phyloP scores from a whole-genome alignment of 331 rosid genomes.

The Quercus lobata region DNA sequence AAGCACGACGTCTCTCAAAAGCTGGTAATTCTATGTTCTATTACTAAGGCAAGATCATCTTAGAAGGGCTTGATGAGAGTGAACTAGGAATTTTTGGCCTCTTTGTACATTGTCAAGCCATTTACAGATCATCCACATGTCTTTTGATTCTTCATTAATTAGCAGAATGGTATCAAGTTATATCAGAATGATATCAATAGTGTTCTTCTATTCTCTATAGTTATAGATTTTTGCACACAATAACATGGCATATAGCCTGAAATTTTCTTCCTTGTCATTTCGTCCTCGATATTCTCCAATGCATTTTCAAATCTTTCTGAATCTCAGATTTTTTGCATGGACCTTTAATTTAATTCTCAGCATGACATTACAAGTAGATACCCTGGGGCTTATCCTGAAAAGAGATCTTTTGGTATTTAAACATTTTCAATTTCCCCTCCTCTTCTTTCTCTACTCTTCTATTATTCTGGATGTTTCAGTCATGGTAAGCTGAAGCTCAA shows the following conservation, averaged over 20 bases:
- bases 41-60: neutral
- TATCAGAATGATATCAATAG: neutral
- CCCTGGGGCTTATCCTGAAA: neutral
- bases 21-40: slow-evolving; percentile 45
- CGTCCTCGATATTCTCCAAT: neutral
- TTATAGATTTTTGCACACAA: neutral
- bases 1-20: slow-evolving; percentile 67
- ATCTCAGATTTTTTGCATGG: neutral
- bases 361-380: neutral
- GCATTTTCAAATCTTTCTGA: neutral
- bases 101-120: neutral
- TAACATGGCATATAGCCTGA: neutral
- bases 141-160: neutral
- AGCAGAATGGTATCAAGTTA: neutral
- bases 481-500: neutral
- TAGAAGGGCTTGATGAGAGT: neutral
- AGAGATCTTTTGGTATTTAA: neutral
- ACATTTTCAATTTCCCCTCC: neutral
- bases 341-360: neutral
- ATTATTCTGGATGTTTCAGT: neutral
- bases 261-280: neutral
- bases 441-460: neutral
- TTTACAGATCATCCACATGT: neutral
- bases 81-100: neutral
- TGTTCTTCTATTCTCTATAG: neutral